Evolutionary conservation across 106 monocot genomes (phyloP), one percentile per base, ranked within the genome.

Genomic region (Acorus gramineus): DNA sequence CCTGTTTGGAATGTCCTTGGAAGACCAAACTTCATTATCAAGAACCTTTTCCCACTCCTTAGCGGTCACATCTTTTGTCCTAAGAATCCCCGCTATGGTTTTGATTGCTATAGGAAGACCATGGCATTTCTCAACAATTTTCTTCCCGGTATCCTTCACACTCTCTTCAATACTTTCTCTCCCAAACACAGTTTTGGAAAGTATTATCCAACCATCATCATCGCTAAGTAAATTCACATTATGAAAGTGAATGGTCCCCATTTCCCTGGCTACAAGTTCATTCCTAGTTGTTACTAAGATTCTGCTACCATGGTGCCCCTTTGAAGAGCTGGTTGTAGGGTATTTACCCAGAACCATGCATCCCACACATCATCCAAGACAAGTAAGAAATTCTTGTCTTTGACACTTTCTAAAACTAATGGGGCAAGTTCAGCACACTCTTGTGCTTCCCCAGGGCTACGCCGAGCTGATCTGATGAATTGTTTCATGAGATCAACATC

Each of bases 321-420:
- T 7, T 67, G 47, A 12, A 68, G 49, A 2, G 68, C 55, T 4
- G 5, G 0, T 6, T 55, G 7, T 6, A 75, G 48, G 13, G 42
- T 3, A 4, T 54, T 43, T 5, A 48, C 59, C 74, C 74, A 74
- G 2, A 68, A 12, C 6, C 8, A 4, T 1, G 11, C 66, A 2
- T 59, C 14, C 74, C 74, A 74, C 1, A 74, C 42, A 43, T 67
- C 67, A 50, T 62, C 67, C 5, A 75, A 13, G 11, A 74, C 74
- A 12, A 74, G 67, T 45, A 68, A 9, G 28, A 28, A 28, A 28
- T 28, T 28, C 28, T 28, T 28, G 28, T 28, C 28, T 28, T 28
- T 28, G 28, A 28, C 28, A 28, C 28, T 28, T 28, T 28, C 28
- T 28, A 28, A 28, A 28, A 28, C 1, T 28, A 28, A 28, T 28